These are phyloP conservation scores for Barnettozyma pratensis DNA, from an alignment of 805 yeast genomes.

Conservation along the genomic window DNA sequence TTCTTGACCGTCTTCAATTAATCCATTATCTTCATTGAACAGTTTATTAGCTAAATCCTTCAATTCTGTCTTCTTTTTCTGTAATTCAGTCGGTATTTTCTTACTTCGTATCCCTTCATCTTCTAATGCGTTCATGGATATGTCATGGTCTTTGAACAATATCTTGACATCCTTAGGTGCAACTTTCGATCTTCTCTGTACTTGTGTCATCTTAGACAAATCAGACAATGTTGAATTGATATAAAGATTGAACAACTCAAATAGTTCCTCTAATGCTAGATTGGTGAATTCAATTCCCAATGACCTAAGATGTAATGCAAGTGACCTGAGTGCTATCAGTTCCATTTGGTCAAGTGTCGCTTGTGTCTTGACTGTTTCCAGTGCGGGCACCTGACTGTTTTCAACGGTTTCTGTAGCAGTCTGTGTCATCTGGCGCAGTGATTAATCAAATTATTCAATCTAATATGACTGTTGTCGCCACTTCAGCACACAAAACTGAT, in stretches of 20 bases:
- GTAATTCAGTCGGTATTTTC: constrained; percentile 9
- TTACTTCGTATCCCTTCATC: constrained; percentile 29
- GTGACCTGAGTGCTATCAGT: constrained; percentile 26
- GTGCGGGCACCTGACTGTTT: not conserved
- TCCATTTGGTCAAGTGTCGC: constrained; percentile 26
- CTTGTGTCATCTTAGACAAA: constrained; percentile 46
- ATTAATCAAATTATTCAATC: no score
- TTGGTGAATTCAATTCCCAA: constrained; percentile 27
- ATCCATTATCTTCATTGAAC: constrained; percentile 8
- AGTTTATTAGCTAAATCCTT: not conserved
- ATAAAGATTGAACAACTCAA: constrained; percentile 30
- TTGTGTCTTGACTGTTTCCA: not conserved
- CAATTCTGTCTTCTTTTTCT: constrained; percentile 15
- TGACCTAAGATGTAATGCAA: constrained; percentile 32
- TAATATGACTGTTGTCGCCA: no score
- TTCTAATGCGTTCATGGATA: constrained; percentile 36
- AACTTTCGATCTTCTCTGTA: constrained; percentile 57
- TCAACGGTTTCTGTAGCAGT: not conserved
- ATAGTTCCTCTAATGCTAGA: constrained; percentile 35
- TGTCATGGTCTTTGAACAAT: constrained; percentile 37
- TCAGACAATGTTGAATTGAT: constrained; percentile 34
- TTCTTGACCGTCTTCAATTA: constrained; percentile 7
- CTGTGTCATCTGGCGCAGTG: not conserved
- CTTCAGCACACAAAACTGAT: no score
- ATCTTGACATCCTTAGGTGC: constrained; percentile 46